Percentiles rank a stretch among this genome's conserved stretches.
Conservation (phyloP, 2,329 filamentous ascomycete species). For the Rhynchosporium secalis region DNA sequence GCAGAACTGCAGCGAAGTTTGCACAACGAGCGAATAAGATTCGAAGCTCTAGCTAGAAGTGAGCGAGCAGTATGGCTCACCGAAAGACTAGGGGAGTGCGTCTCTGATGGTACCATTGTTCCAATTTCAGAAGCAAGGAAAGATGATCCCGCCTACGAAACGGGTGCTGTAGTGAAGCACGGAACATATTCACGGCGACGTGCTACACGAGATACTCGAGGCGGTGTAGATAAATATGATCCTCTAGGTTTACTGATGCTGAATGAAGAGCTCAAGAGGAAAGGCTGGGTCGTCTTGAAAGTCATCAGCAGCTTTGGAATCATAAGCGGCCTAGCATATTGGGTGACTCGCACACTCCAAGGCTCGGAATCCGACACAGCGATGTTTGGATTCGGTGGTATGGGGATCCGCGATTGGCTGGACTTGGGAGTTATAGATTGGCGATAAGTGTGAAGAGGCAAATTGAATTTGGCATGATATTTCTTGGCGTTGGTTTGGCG, state of each 20-base stretch:
- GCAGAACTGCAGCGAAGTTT: conserved; percentile 76
- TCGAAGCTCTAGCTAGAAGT: conserved; percentile 59
- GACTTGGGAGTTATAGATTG: conserved; percentile 30
- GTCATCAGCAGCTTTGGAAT: conserved; percentile 73
- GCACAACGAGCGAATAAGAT: conserved; percentile 69
- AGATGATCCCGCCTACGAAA: conserved; percentile 22
- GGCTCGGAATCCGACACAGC: conserved; percentile 18
- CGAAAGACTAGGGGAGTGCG: conserved; percentile 64
- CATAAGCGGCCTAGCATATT: conserved; percentile 69
- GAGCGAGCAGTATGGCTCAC: conserved; percentile 71
- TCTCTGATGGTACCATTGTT: conserved; percentile 63
- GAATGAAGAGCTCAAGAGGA: conserved; percentile 62
- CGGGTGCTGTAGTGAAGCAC: conserved; percentile 28
- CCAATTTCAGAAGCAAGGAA: conserved; percentile 45
- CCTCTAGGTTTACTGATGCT: conserved; percentile 76
- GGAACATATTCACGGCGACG: conserved; percentile 26
- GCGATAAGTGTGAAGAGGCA: conserved; percentile 7
- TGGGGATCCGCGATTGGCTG: conserved; percentile 31
- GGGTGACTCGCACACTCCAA: conserved; percentile 47
- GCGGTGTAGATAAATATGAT: conserved; percentile 53
- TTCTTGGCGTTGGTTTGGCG: conserved; percentile 1
- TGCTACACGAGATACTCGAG: conserved; percentile 14
- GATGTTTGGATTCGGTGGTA: conserved; percentile 25
- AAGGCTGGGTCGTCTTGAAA: conserved; percentile 68
- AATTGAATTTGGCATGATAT: neutral